A percentile compares a stretch with the other conserved stretches of the same genome.
Conservation (phyloP, 805 yeast species). For the Candida tammaniensis region DNA sequence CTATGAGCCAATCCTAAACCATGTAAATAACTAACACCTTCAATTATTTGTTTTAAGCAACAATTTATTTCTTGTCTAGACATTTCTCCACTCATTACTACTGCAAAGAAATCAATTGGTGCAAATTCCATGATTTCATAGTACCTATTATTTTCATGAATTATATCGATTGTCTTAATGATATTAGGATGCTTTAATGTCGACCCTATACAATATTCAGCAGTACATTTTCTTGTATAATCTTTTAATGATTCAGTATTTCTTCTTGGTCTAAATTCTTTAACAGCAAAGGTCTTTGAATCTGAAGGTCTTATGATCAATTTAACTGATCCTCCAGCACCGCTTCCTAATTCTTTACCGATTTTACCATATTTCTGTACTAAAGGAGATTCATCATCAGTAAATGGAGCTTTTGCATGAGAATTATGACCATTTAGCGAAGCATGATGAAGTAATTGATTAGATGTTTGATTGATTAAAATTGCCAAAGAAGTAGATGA, state of each 20-base stretch:
- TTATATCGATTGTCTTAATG: slow-evolving; percentile 86
- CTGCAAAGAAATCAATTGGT: slow-evolving; percentile 88
- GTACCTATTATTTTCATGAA: slow-evolving; percentile 82
- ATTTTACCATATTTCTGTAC: slow-evolving; percentile 75
- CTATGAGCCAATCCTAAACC: slow-evolving; percentile 85
- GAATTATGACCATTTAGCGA: slow-evolving; percentile 35
- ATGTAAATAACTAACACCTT: slow-evolving; percentile 80
- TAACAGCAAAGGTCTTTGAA: slow-evolving; percentile 78
- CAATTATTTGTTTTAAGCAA: slow-evolving; percentile 82
- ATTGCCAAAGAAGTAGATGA: slow-evolving; percentile 36
- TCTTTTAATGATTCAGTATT: slow-evolving; percentile 75
- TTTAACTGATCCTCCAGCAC: slow-evolving; percentile 91
- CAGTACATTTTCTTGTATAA: slow-evolving; percentile 87
- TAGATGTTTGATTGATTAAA: slow-evolving; percentile 36
- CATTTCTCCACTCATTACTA: slow-evolving; percentile 93
- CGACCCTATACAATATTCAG: slow-evolving; percentile 92
- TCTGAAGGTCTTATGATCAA: slow-evolving; percentile 68
- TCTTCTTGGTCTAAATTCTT: slow-evolving; percentile 81
- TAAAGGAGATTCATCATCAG: slow-evolving; percentile 50
- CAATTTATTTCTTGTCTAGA: slow-evolving; percentile 73
- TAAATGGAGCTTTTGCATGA: slow-evolving; percentile 19
- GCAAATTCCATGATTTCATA: slow-evolving; percentile 95
- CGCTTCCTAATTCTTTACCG: slow-evolving; percentile 88
- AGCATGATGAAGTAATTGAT: slow-evolving; percentile 34
- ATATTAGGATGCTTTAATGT: slow-evolving; percentile 87